Percentiles rank a stretch among this genome's conserved stretches.
These are phyloP conservation scores for Saitozyma sp. DNA, from an alignment of 768 basidiomycete genomes.

Conservation along the genomic window DNA sequence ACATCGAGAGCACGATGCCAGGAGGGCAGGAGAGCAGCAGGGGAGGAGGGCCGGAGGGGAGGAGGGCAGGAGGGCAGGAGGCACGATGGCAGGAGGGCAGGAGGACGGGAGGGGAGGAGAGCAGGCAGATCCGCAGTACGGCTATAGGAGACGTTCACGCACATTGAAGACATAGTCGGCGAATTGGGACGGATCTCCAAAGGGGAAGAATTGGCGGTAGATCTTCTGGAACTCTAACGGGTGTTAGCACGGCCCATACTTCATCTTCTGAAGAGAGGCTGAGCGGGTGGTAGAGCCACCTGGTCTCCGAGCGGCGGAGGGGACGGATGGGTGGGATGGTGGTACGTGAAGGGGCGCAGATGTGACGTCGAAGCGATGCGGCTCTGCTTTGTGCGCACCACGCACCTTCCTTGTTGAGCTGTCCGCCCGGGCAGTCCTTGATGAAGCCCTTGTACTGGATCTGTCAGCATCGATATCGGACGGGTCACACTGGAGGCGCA, in stretches of 20 bases:
- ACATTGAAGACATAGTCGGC: constrained; percentile 99
- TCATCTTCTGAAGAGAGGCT: background rate
- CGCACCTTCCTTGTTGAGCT: constrained; percentile 75
- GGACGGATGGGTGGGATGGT: background rate
- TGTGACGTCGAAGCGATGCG: background rate
- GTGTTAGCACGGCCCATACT: background rate
- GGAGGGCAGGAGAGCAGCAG: too few relatives aligned
- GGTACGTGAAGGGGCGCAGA: background rate
- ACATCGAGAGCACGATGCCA: too few relatives aligned
- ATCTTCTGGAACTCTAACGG: constrained; percentile 83
- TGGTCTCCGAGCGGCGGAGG: too few relatives aligned
- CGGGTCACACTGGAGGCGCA: too few relatives aligned
- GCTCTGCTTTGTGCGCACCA: background rate
- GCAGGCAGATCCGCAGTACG: constrained; percentile 7
- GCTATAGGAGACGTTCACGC: constrained; percentile 4
- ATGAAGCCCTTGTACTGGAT: constrained; percentile 95
- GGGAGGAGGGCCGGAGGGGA: too few relatives aligned
- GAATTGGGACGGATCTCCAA: constrained; percentile 94
- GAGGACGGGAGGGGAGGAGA: background rate
- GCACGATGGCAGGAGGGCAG: too few relatives aligned
- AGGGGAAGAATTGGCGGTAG: constrained; percentile 99
- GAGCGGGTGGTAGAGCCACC: too few relatives aligned
- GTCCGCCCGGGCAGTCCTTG: constrained; percentile 96
- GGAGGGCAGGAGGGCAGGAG: constrained; percentile 8
- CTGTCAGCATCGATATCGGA: constrained; percentile 16